Base-by-base conservation (phyloP, 148 eudicot species). In the Silene uniflora region DNA sequence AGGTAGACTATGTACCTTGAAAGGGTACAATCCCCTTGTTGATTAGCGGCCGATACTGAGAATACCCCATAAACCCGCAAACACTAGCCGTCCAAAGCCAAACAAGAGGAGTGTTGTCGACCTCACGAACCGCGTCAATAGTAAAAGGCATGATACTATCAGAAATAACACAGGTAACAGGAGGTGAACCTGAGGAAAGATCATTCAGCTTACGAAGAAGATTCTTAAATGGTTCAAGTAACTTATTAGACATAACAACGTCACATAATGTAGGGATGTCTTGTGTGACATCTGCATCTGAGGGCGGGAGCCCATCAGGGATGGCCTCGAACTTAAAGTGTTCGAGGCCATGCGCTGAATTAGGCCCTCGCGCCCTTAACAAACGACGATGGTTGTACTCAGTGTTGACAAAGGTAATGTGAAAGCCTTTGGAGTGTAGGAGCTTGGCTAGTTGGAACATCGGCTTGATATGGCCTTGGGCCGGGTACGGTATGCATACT, bases 61-160 rank as follows among this genome's bases (percentile, higher is more conserved):
- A 10, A 68, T 79, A 86, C 10, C 81, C 78, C 55, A 86, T 7
- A 68, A 83, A 77, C 6, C 86, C 85, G 58, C 81, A 81, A 21
- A 72, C 81, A 39, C 88, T 81, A 7, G 86, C 69, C 18, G 86
- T 81, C 86, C 86, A 86, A 16, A 83, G 69, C 1, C 78, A 62
- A 3, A 81, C 72, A 2, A 66, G 21, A 0, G 85, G 85, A 7
- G 84, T 11, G 9, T 70, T 80, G 0, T 76, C 73, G 3, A 76
- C 25, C 32, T 72, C 63, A 10, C 11, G 44, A 0, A 54, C 77
- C 0, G 76, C 83, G 23, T 81, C 83, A 12, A 58, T 49, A 0
- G 83, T 76, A 25, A 86, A 86, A 24, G 75, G 61, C 86, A 84
- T 86, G 64, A 10, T 68, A 1, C 76, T 56, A 11, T 84, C 87